phyloP scores from a whole-genome alignment of 352 stramenopile species.

The Pythium sukuiense region DNA sequence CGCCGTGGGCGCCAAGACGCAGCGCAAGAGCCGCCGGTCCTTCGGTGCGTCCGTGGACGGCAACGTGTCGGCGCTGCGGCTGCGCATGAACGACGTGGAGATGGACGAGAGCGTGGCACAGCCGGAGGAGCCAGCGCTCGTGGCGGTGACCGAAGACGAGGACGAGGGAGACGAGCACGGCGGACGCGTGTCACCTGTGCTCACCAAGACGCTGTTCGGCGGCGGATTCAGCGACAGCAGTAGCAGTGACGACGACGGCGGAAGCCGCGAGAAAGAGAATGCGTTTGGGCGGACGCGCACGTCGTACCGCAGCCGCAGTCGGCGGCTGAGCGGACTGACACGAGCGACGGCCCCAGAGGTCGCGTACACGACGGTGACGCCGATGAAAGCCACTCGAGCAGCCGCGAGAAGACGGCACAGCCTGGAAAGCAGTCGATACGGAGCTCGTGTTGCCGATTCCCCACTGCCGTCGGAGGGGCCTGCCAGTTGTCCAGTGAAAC shows the following conservation, averaged over 20 bases:
- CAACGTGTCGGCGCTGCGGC: slow-evolving; percentile 12
- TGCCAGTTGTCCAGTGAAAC: slow-evolving; percentile 8
- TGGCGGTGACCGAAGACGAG: background rate
- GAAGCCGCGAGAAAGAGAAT: slow-evolving; percentile 16
- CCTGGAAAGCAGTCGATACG: slow-evolving; percentile 7
- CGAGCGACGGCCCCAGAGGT: slow-evolving; percentile 8
- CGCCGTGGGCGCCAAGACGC: background rate
- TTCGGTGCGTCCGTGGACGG: background rate
- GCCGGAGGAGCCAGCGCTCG: background rate
- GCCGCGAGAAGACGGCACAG: slow-evolving; percentile 17
- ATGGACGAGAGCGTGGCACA: slow-evolving; percentile 9
- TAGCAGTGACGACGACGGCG: slow-evolving; percentile 16
- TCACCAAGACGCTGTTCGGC: slow-evolving; percentile 31
- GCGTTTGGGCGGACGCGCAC: background rate
- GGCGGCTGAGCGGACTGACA: slow-evolving; percentile 11
- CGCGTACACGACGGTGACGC: slow-evolving; percentile 12
- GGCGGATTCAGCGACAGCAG: slow-evolving; percentile 23
- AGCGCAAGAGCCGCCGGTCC: slow-evolving; percentile 12
- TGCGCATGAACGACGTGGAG: slow-evolving; percentile 24
- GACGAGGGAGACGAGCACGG: background rate
- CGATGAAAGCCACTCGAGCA: slow-evolving; percentile 18
- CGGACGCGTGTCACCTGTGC: slow-evolving; percentile 11
- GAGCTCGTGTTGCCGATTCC: background rate
- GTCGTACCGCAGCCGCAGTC: slow-evolving; percentile 26
- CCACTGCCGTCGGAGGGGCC: slow-evolving; percentile 14